A percentile compares a stretch with the other conserved stretches of the same genome.
Evolutionary conservation across 345 rosid species (phyloP).

Genomic region (Murraya paniculata): DNA sequence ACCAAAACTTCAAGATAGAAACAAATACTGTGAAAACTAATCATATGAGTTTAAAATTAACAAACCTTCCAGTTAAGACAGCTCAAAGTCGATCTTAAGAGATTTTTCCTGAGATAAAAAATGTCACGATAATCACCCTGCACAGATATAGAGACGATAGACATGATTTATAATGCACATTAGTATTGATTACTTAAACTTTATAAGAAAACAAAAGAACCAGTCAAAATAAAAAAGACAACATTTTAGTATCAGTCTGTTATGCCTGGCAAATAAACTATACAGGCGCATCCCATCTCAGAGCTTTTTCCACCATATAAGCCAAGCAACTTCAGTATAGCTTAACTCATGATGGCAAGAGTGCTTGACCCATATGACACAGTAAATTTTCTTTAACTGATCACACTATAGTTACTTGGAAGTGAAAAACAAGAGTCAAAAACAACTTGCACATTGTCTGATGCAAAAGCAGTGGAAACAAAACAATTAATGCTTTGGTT

Average conservation of each 20-base stretch:
- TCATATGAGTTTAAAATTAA: constrained; percentile 14
- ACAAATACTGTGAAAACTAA: not conserved
- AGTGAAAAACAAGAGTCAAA: not conserved
- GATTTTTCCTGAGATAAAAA: constrained; percentile 72
- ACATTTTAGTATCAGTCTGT: not conserved
- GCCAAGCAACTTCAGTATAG: constrained; percentile 1
- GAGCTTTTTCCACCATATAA: not conserved
- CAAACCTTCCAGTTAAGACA: constrained; percentile 66
- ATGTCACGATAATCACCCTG: constrained; percentile 80
- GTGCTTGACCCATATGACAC: not conserved
- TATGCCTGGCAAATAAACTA: not conserved
- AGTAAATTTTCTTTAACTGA: not conserved
- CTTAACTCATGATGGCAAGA: not conserved
- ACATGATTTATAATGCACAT: not conserved
- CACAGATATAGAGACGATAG: constrained; percentile 14
- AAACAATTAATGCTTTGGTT: not conserved
- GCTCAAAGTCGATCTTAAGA: constrained; percentile 58
- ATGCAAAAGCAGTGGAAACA: not conserved
- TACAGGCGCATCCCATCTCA: not conserved
- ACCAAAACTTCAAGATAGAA: not conserved
- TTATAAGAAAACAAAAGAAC: not conserved
- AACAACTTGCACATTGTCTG: not conserved
- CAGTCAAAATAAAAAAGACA: not conserved
- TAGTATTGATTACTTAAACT: not conserved
- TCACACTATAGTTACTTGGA: not conserved